Evolutionary conservation across 257 asterid species (phyloP), one percentile per base, ranked within the genome.

Genomic region (Nemophila menziesii): DNA sequence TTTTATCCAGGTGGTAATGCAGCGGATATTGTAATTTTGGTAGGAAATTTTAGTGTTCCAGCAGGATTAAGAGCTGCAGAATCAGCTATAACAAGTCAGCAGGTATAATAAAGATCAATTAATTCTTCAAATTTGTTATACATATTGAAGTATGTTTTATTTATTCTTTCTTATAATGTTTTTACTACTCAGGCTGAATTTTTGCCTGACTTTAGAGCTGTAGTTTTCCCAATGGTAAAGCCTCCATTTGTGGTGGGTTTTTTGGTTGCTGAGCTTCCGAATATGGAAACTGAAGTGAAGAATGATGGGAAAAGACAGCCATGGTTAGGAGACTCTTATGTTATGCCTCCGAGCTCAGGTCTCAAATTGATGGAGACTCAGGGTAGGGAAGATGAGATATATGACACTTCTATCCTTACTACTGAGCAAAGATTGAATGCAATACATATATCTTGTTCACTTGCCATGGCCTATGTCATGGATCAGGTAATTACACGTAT

Each of bases 221-320:
- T 83, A 24, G 95, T 89, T 49, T 84, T 89, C 62, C 95, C 95
- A 17, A 61, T 89, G 82, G 83, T 83, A 19, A 84, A 82, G 56
- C 95, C 76, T 71, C 97, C 97, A 41, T 89, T 89, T 65, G 70
- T 89, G 19, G 93, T 89, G 68, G 95, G 97, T 36, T 83, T 89
- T 75, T 66, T 89, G 60, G 97, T 89, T 42, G 97, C 92, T 20
- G 97, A 89, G 73, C 59, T 78, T 57, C 93, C 90, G 38, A 69
- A 51, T 34, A 50, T 54, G 67, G 44, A 62, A 55, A 22, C 61
- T 19, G 76, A 36, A 42, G 57, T 9, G 19, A 49, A 61, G 60
- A 52, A 45, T 56, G 72, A 59, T 61, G 58, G 49, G 18, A 49
- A 63, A 56, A 74, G 63, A 37, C 23, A 33, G 61, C 52, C 79